Conservation (phyloP, 1,284 basidiomycete genomes). For the Pseudozyma thailandica region DNA sequence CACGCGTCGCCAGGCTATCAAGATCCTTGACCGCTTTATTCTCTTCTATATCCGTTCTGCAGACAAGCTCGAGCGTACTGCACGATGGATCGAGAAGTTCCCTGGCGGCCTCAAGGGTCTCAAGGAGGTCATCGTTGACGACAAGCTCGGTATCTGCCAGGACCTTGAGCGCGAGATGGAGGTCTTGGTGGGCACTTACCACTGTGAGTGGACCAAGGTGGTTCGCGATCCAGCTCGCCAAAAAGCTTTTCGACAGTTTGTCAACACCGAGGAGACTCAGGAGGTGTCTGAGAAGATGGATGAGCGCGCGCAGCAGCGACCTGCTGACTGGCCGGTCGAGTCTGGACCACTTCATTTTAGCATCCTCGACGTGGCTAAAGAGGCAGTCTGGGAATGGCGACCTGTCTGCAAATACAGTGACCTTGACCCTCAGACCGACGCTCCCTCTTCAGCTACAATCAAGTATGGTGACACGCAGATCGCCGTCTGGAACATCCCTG, state of each 20-base stretch:
- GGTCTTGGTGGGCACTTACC: constrained; percentile 75
- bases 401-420: constrained; percentile 73
- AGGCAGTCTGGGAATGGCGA: constrained; percentile 75
- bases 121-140: constrained; percentile 77
- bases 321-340: constrained; percentile 78
- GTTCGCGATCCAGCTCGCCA: constrained; percentile 74
- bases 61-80: constrained; percentile 73
- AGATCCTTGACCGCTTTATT: constrained; percentile 78
- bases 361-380: constrained; percentile 70
- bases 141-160: constrained; percentile 79
- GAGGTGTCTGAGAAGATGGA: constrained; percentile 73
- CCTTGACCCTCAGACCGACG: constrained; percentile 71
- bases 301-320: constrained; percentile 76
- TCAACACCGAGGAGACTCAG: constrained; percentile 75
- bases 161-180: constrained; percentile 80
- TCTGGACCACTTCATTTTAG: constrained; percentile 72
- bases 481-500: constrained; percentile 76
- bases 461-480: constrained; percentile 79
- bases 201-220: constrained; percentile 79
- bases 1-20: constrained; percentile 69
- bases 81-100: constrained; percentile 79
- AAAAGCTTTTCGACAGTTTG: constrained; percentile 76
- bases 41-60: constrained; percentile 79
- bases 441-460: constrained; percentile 73
- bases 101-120: constrained; percentile 78